A percentile compares a stretch with the other conserved stretches of the same genome.
phyloP scores from a whole-genome alignment of 1,284 basidiomycete species.

The Heterobasidion parviporum region DNA sequence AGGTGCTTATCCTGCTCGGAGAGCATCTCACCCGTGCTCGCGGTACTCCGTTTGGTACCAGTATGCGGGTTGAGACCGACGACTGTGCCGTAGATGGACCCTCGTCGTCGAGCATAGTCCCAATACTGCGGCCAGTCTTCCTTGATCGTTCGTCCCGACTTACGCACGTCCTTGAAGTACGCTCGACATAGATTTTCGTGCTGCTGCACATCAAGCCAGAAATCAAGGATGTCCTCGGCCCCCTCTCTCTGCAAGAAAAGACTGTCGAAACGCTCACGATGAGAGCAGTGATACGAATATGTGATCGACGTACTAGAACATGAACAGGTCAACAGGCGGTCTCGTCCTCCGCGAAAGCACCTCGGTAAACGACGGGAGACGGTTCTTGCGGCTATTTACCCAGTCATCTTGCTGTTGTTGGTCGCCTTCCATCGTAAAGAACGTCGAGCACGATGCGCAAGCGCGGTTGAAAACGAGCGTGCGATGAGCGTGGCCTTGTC shows the following conservation, averaged over 20 bases:
- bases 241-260: constrained; percentile 90
- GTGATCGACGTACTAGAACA: constrained; percentile 82
- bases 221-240: constrained; percentile 92
- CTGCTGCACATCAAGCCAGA: constrained; percentile 98
- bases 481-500: background rate
- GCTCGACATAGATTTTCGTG: constrained; percentile 98
- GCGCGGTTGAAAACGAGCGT: background rate
- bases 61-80: constrained; percentile 60
- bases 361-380: constrained; percentile 76
- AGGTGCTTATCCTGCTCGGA: constrained; percentile 58
- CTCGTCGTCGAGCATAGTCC: constrained; percentile 79
- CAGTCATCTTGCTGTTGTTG: constrained; percentile 56
- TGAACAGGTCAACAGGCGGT: constrained; percentile 95
- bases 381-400: constrained; percentile 56
- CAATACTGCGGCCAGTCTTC: constrained; percentile 98
- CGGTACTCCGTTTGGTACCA: constrained; percentile 65
- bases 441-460: background rate
- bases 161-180: constrained; percentile 96
- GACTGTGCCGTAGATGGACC: constrained; percentile 86
- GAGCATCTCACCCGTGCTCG: constrained; percentile 61
- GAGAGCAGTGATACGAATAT: constrained; percentile 3
- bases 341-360: constrained; percentile 82
- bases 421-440: constrained; percentile 41
- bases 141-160: constrained; percentile 84
- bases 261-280: constrained; percentile 26